Conservation (phyloP, 306 rosid genomes). For the Pyrus communis region DNA sequence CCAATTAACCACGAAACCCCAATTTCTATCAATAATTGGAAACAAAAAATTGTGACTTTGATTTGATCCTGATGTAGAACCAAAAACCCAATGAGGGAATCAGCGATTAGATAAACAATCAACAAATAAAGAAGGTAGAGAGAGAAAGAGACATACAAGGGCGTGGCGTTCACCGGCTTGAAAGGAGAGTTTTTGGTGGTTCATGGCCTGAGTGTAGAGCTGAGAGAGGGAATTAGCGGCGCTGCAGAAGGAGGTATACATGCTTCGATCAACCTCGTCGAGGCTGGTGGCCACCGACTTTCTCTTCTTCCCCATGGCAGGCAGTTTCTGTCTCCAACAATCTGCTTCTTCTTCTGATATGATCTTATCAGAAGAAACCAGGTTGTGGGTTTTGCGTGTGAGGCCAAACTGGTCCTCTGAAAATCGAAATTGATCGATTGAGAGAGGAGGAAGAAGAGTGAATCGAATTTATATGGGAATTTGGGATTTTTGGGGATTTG, state of each 20-base stretch:
- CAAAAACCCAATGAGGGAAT: background rate
- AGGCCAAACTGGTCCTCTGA: background rate
- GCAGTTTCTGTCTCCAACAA: background rate
- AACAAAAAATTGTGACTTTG: background rate
- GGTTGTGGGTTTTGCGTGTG: background rate
- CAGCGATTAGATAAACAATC: background rate
- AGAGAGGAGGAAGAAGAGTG: background rate
- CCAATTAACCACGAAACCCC: background rate
- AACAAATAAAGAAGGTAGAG: background rate
- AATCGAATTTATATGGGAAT: background rate
- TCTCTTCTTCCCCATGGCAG: slow-evolving; percentile 49
- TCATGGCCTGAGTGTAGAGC: slow-evolving; percentile 84
- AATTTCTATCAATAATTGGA: background rate
- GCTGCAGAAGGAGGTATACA: slow-evolving; percentile 87
- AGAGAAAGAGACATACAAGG: slow-evolving; percentile 34
- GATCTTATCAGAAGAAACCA: background rate
- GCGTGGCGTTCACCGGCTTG: slow-evolving; percentile 97
- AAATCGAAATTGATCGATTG: background rate
- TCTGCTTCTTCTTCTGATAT: background rate
- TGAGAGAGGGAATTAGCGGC: slow-evolving; percentile 96
- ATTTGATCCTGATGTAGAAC: background rate
- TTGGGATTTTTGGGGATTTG: background rate
- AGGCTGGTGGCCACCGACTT: slow-evolving; percentile 70
- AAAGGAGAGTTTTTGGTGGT: slow-evolving; percentile 80
- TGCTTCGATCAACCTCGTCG: slow-evolving; percentile 94